Conservation (phyloP, 805 yeast species). For the Candida argentea region DNA sequence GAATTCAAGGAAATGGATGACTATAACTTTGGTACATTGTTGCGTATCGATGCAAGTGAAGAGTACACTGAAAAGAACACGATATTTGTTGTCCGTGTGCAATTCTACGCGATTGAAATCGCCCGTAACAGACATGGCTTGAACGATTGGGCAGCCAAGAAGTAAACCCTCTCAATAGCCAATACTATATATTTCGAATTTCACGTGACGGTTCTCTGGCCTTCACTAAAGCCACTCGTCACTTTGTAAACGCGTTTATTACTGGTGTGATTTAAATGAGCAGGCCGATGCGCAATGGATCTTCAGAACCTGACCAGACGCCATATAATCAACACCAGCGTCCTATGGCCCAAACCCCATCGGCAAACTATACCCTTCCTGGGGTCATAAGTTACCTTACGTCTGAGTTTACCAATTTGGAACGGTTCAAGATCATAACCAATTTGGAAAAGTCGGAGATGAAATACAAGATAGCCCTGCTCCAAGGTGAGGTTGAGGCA, state of each 20-base stretch:
- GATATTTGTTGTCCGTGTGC: slow-evolving; percentile 85
- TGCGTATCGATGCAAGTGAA: slow-evolving; percentile 59
- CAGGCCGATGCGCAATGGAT: too few relatives aligned
- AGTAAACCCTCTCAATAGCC: too few relatives aligned
- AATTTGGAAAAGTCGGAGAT: slow-evolving; percentile 44
- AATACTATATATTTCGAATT: too few relatives aligned
- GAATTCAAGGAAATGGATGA: slow-evolving; percentile 81
- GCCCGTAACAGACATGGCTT: slow-evolving; percentile 84
- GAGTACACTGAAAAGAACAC: slow-evolving; percentile 82
- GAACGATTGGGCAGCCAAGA: slow-evolving; percentile 71
- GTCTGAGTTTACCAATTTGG: slow-evolving; percentile 42
- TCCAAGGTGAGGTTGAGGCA: slow-evolving; percentile 43
- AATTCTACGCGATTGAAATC: slow-evolving; percentile 90
- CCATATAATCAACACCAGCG: slow-evolving; percentile 5
- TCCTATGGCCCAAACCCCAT: slow-evolving; percentile 2
- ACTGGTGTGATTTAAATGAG: too few relatives aligned
- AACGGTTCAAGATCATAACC: slow-evolving; percentile 34
- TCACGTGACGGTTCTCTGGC: too few relatives aligned
- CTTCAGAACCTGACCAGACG: too few relatives aligned
- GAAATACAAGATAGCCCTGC: slow-evolving; percentile 39
- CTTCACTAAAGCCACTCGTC: too few relatives aligned
- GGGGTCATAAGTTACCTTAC: slow-evolving; percentile 52
- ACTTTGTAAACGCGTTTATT: too few relatives aligned
- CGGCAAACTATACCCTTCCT: slow-evolving; percentile 38
- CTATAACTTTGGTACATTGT: slow-evolving; percentile 88